Conservation (phyloP, 208 protist species). For the Porcisia deanei region DNA sequence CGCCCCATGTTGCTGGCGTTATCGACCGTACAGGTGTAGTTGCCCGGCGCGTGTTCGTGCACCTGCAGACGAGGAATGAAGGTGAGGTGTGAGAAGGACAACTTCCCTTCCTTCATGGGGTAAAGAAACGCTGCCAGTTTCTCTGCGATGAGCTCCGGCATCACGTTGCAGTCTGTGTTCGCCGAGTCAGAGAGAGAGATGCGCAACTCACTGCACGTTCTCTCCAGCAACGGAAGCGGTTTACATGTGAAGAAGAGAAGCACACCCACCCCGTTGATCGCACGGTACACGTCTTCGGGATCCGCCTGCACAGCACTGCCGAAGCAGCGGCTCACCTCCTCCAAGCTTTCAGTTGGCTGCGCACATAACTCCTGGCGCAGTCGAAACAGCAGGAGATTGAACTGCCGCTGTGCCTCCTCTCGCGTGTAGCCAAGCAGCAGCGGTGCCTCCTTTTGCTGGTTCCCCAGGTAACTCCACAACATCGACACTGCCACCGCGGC, state of each 20-base stretch:
- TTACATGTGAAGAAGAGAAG: constrained; percentile 57
- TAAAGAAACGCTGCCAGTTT: constrained; percentile 64
- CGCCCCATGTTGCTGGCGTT: constrained; percentile 63
- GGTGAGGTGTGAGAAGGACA: constrained; percentile 42
- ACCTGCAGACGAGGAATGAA: constrained; percentile 80
- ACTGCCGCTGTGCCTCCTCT: constrained; percentile 34
- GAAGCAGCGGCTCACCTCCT: constrained; percentile 42
- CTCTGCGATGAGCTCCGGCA: constrained; percentile 60
- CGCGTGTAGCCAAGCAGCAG: constrained; percentile 28
- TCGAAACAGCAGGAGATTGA: constrained; percentile 39
- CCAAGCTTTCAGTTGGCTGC: constrained; percentile 36
- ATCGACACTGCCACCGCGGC: constrained; percentile 48
- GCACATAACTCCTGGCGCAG: constrained; percentile 52
- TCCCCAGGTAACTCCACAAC: constrained; percentile 40
- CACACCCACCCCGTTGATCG: constrained; percentile 54
- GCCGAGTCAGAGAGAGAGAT: constrained; percentile 52
- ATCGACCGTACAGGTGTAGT: constrained; percentile 80
- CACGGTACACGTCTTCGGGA: constrained; percentile 53
- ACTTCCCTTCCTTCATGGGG: constrained; percentile 34
- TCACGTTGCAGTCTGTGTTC: constrained; percentile 50
- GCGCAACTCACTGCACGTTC: constrained; percentile 55
- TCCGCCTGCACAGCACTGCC: constrained; percentile 25
- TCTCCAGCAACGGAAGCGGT: constrained; percentile 33
- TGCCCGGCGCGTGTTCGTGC: constrained; percentile 77
- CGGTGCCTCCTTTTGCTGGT: constrained; percentile 26